Evolutionary conservation across 2,329 filamentous ascomycete species (phyloP), one percentile per base, ranked within the genome.

Genomic region (Dothideomycetes sp.): DNA sequence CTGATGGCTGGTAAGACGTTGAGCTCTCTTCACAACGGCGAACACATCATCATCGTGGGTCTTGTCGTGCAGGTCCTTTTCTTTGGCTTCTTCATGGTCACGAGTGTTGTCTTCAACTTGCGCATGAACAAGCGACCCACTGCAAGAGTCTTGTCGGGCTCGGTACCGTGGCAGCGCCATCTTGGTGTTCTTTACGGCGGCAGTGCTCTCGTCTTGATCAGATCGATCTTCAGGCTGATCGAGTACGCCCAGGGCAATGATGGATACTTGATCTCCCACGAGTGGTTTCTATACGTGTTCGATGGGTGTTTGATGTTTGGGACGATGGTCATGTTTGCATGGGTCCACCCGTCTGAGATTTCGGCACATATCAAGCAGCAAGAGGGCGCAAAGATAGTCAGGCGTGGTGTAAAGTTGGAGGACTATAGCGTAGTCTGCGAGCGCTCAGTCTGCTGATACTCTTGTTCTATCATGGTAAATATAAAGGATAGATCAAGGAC

Each of bases 1-100:
- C 58, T 69, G 19, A 56, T 63, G 22, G 54, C 57, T 15, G 53
- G 53, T 2, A 54, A 54, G 4, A 47, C 45, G 1, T 16, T 42
- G 8, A 42, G 39, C 11, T 53, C 57, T 31, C 43, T 52, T 3
- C 48, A 60, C 15, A 58, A 54, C 3, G 62, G 64, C 36, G 54
- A 66, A 24, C 56, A 59, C 41, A 57, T 73, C 39, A 61, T 73
- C 30, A 51, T 73, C 16, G 61, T 49, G 4, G 70, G 70, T 3
- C 57, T 74, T 3, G 56, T 65, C 9, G 51, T 73, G 24, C 70
- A 75, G 45, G 57, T 73, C 43, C 34, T 61, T 38, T 68, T 69
- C 48, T 73, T 73, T 50, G 55, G 61, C 7, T 60, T 70, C 39
- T 74, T 74, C 57, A 60, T 66, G 45, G 15, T 56, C 19, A 41